phyloP scores from a whole-genome alignment of 345 rosid genomes.

The Salix koriyanagi region DNA sequence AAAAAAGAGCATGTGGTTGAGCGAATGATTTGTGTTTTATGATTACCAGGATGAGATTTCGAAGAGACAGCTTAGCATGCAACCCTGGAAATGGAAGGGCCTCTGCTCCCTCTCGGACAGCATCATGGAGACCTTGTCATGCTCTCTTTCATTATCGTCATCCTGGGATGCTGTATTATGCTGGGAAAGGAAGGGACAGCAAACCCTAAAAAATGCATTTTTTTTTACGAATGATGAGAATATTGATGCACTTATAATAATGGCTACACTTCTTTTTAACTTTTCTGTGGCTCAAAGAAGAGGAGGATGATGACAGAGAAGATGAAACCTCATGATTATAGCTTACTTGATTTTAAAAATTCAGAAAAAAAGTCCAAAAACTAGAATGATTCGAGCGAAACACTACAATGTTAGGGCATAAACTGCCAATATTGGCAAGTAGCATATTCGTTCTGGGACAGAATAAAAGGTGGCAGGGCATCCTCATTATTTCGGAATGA shows the following conservation, averaged over 20 bases:
- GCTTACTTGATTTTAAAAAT: background rate
- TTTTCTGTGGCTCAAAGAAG: background rate
- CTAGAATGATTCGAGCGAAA: too few species aligned
- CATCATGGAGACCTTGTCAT: slow-evolving; percentile 28
- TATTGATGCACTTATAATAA: slow-evolving; percentile 11
- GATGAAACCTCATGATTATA: background rate
- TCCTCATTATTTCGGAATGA: background rate
- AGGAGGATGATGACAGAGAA: background rate
- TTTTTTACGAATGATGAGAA: slow-evolving; percentile 4
- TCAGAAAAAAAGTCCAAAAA: background rate
- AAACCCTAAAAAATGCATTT: slow-evolving; percentile 10
- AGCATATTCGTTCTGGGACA: too few species aligned
- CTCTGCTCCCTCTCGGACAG: slow-evolving; percentile 28
- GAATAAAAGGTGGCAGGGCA: background rate
- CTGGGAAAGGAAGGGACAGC: slow-evolving; percentile 29
- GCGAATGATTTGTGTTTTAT: background rate
- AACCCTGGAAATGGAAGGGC: slow-evolving; percentile 29
- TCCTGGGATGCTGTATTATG: slow-evolving; percentile 45
- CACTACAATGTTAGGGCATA: background rate
- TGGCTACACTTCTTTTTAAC: background rate
- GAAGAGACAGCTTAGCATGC: slow-evolving; percentile 3
- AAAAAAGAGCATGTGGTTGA: background rate
- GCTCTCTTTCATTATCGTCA: slow-evolving; percentile 30
- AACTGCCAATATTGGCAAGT: background rate
- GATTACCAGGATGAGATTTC: slow-evolving; percentile 8